phyloP scores from a whole-genome alignment of 176 grass and related monocot genomes.

The Poa annua region DNA sequence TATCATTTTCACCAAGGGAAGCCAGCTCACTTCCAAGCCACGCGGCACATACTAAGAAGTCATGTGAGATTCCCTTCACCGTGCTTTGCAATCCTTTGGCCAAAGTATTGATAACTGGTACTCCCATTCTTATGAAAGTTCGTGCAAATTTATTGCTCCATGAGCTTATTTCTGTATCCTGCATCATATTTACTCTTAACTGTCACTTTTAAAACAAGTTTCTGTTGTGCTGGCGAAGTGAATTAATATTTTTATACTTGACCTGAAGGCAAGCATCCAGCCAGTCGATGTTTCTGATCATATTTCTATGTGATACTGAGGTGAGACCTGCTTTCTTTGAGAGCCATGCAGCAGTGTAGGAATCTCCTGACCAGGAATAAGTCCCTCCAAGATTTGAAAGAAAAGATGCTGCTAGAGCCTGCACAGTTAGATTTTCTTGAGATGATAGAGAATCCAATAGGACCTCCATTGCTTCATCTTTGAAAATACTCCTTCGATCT shows the following conservation, averaged over 20 bases:
- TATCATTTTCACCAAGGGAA: conserved; percentile 49
- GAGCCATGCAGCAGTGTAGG: conserved; percentile 73
- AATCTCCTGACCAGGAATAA: conserved; percentile 93
- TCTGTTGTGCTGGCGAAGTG: conserved; percentile 21
- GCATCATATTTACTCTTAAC: conserved; percentile 36
- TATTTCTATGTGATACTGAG: conserved; percentile 74
- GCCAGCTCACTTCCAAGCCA: conserved; percentile 87
- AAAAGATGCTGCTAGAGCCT: conserved; percentile 72
- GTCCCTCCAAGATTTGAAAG: conserved; percentile 90
- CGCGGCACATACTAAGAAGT: conserved; percentile 69
- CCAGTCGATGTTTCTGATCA: conserved; percentile 87
- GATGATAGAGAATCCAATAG: conserved; percentile 67
- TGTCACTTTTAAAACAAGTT: conserved; percentile 32
- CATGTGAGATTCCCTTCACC: conserved; percentile 68
- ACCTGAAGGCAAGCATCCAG: conserved; percentile 90
- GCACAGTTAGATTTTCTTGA: conserved; percentile 62
- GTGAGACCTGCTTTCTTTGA: conserved; percentile 85
- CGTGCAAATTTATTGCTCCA: conserved; percentile 71
- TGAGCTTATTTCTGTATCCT: conserved; percentile 84
- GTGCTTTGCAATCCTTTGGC: conserved; percentile 84
- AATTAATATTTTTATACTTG: conserved; percentile 40
- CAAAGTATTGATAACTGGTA: conserved; percentile 61
- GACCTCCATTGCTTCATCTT: conserved; percentile 83
- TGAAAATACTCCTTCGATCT: conserved; percentile 64
- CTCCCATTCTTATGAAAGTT: conserved; percentile 57